Percentiles rank a stretch among this genome's conserved stretches.
phyloP scores from a whole-genome alignment of 768 basidiomycete species.

The Inosperma sp. region DNA sequence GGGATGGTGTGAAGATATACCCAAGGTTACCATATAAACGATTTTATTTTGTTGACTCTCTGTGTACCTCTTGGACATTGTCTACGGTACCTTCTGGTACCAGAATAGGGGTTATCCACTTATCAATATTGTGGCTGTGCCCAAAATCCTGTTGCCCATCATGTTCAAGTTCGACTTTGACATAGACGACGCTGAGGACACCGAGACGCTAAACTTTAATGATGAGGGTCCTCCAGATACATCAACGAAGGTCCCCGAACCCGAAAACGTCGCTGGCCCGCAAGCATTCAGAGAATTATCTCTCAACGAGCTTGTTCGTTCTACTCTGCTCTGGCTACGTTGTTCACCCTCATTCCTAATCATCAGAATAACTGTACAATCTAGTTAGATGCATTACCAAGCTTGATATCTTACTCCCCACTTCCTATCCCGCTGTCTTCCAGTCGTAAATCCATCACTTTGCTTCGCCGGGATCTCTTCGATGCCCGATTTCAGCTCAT shows the following conservation, averaged over 20 bases:
- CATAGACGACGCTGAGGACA: conserved; percentile 39
- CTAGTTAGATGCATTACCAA: conserved; percentile 67
- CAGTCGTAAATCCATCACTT: conserved; percentile 28
- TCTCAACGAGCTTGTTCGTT: conserved; percentile 35
- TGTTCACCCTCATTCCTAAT: conserved; percentile 11
- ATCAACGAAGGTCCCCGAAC: too few species aligned
- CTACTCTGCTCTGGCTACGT: conserved; percentile 7
- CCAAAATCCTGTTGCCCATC: background rate
- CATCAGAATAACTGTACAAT: conserved; percentile 14
- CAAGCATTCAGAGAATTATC: conserved; percentile 31
- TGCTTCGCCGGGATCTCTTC: conserved; percentile 84
- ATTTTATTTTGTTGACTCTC: too few species aligned
- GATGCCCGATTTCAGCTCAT: conserved; percentile 96
- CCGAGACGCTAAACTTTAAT: conserved; percentile 11
- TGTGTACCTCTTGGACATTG: too few species aligned
- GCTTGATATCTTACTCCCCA: conserved; percentile 76
- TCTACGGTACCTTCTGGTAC: too few species aligned
- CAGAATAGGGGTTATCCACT: background rate
- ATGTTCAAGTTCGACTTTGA: conserved; percentile 76
- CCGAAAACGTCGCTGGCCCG: too few species aligned
- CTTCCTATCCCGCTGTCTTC: conserved; percentile 46
- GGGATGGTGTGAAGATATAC: conserved; percentile 38
- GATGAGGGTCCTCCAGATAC: conserved; percentile 1
- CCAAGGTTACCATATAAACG: too few species aligned
- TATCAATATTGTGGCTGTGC: background rate